Conservation (phyloP, 2,329 filamentous ascomycete species). For the Aureobasidium namibiae region DNA sequence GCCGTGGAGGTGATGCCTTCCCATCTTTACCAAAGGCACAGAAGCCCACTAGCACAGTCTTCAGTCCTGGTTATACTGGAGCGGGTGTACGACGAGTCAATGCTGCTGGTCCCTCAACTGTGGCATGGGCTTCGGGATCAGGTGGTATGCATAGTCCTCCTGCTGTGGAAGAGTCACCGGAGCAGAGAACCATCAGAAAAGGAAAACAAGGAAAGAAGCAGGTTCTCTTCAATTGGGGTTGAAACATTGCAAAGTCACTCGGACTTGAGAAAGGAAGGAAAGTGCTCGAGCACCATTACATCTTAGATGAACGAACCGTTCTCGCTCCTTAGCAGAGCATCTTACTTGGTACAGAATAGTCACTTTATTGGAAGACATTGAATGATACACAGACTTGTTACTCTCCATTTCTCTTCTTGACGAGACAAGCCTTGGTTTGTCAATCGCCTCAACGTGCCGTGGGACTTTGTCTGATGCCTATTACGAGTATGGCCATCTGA, state of each 20-base stretch:
- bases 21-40: conserved; percentile 73
- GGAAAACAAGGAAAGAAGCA: conserved; percentile 44
- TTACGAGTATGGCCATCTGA: too few species aligned
- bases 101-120: conserved; percentile 29
- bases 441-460: too few species aligned
- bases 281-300: neutral
- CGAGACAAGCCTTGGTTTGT: too few species aligned
- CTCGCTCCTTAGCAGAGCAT: neutral
- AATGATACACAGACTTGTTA: neutral
- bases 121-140: conserved; percentile 29
- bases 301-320: neutral
- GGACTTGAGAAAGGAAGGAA: neutral
- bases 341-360: neutral
- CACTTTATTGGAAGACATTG: neutral
- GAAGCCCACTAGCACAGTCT: conserved; percentile 53
- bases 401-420: too few species aligned
- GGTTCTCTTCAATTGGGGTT: conserved; percentile 43
- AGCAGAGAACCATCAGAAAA: conserved; percentile 33
- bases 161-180: conserved; percentile 17
- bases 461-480: too few species aligned
- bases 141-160: conserved; percentile 20
- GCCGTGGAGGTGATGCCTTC: conserved; percentile 54
- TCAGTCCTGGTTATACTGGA: conserved; percentile 42
- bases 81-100: conserved; percentile 36
- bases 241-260: neutral